Evolutionary conservation across 148 eudicot genomes (phyloP).

Genomic region (Dysphania ambrosioides): DNA sequence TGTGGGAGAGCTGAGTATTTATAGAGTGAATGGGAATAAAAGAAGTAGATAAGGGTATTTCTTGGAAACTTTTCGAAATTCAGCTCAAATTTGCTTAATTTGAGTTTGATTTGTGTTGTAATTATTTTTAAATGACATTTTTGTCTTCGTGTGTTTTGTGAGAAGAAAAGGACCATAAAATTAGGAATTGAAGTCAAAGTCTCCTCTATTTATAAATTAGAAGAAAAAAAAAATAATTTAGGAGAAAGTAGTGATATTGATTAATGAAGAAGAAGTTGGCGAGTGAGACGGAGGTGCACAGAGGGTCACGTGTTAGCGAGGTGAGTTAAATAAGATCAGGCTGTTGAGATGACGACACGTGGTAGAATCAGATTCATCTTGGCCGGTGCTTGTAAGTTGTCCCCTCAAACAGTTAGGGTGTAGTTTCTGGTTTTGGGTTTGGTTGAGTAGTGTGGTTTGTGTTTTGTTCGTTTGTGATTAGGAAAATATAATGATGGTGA

Average conservation of each 20-base stretch:
- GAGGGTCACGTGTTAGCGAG: constrained; percentile 32
- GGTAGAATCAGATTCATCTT: not conserved
- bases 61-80: constrained; percentile 36
- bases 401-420: no score
- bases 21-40: constrained; percentile 31
- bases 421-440: no score
- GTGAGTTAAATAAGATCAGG: not conserved
- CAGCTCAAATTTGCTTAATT: constrained; percentile 39
- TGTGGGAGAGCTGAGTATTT: constrained; percentile 25
- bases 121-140: not conserved
- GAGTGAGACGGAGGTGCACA: constrained; percentile 39
- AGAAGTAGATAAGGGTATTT: constrained; percentile 20
- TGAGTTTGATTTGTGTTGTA: constrained; percentile 2
- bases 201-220: not conserved
- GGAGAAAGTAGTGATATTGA: no score
- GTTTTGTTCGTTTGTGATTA: no score
- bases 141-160: constrained; percentile 7
- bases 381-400: constrained; percentile 4
- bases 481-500: no score
- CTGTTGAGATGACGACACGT: constrained; percentile 19
- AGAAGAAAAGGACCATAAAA: constrained; percentile 2
- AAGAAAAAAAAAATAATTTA: not conserved
- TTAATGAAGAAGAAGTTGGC: constrained; percentile 24
- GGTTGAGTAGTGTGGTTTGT: no score
- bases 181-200: constrained; percentile 17